Conservation (phyloP, 208 protist species). For the Novymonas esmeraldas region DNA sequence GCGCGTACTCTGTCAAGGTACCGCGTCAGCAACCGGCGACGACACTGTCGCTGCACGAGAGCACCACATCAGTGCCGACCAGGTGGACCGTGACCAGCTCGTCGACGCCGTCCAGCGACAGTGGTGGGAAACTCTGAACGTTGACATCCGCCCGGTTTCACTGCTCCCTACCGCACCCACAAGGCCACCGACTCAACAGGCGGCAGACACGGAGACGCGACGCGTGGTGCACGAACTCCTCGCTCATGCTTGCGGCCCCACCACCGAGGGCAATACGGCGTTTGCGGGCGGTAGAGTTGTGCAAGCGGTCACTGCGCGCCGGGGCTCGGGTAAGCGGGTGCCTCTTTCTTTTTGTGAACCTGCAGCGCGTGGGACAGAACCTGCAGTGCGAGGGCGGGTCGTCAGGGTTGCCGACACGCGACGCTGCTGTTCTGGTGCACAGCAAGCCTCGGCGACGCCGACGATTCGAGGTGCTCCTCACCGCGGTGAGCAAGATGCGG, state of each 20-base stretch:
- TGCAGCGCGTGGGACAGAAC: no score
- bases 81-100: constrained; percentile 17
- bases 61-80: background rate
- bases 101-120: constrained; percentile 16
- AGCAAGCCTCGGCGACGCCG: no score
- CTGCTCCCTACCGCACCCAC: constrained; percentile 6
- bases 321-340: no score
- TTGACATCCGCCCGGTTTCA: constrained; percentile 8
- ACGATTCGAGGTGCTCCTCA: no score
- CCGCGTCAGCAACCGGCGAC: background rate
- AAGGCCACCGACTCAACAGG: background rate
- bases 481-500: no score
- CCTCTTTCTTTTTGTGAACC: no score
- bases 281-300: no score
- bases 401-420: no score
- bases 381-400: no score
- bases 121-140: constrained; percentile 25
- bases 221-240: background rate
- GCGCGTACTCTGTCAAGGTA: background rate
- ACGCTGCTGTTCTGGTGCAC: no score
- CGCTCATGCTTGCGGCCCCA: background rate
- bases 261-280: background rate
- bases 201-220: constrained; percentile 11
- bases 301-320: no score
- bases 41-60: background rate